Percentiles rank a stretch among this genome's conserved stretches.
phyloP scores from a whole-genome alignment of 805 yeast species.

The Kuraishia capsulata region DNA sequence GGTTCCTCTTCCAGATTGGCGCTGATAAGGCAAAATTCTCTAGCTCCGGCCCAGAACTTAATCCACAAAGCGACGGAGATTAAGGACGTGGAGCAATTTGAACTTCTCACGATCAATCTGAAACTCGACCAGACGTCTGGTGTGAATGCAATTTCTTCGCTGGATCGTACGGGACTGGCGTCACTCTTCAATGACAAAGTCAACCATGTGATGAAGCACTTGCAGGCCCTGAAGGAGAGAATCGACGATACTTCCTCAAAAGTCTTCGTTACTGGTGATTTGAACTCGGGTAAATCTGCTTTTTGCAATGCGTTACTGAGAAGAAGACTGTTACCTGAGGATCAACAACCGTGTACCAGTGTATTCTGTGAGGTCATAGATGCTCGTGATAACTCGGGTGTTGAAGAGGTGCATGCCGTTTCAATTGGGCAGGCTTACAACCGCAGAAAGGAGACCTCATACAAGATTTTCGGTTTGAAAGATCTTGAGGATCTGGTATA shows the following conservation, averaged over 20 bases:
- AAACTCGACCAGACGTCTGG: slow-evolving; percentile 38
- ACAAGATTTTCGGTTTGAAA: slow-evolving; percentile 40
- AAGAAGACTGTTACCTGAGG: slow-evolving; percentile 79
- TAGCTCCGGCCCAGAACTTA: slow-evolving; percentile 6
- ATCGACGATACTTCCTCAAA: slow-evolving; percentile 88
- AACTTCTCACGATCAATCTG: slow-evolving; percentile 54
- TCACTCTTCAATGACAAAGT: slow-evolving; percentile 64
- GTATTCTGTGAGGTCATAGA: slow-evolving; percentile 94
- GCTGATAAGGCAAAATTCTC: slow-evolving; percentile 32
- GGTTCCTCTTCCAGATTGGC: slow-evolving; percentile 46
- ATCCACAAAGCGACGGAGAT: slow-evolving; percentile 5
- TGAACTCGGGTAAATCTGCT: slow-evolving; percentile 93
- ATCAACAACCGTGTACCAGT: slow-evolving; percentile 95
- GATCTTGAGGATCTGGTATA: slow-evolving; percentile 64
- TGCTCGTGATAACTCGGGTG: slow-evolving; percentile 59
- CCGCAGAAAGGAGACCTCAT: slow-evolving; percentile 55
- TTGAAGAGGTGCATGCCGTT: slow-evolving; percentile 93
- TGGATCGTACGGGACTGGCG: slow-evolving; percentile 65
- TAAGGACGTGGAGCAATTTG: slow-evolving; percentile 27
- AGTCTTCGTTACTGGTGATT: slow-evolving; percentile 93
- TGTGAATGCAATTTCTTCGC: slow-evolving; percentile 36
- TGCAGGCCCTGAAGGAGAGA: slow-evolving; percentile 65
- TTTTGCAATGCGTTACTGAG: slow-evolving; percentile 86
- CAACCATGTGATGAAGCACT: slow-evolving; percentile 54
- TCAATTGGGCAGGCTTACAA: slow-evolving; percentile 45